Base-by-base conservation (phyloP, 352 stramenopile genomes). In the Pythium guiyangense region DNA sequence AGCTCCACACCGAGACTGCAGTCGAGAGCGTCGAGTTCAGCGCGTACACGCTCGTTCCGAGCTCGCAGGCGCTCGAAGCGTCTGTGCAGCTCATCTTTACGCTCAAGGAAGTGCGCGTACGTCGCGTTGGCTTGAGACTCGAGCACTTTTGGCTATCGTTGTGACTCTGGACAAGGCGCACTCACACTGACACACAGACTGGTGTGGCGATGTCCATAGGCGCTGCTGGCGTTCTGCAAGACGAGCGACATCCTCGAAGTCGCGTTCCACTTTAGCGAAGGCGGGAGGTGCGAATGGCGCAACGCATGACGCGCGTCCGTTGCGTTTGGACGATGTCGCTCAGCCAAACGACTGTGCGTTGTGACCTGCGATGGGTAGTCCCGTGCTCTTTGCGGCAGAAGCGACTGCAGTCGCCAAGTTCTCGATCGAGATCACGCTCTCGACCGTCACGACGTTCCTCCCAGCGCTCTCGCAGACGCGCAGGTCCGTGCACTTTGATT, bases 1-100 rank as follows among this genome's bases (percentile, higher is more conserved):
- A 93, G 57, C 42, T 94, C 43, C 85, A 93, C 60, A 93, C 85
- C 0, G 85, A 94, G 66, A 93, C 85, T 14, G 74, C 81, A 3
- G 83, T 94, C 15, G 83, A 92, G 56, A 86, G 68, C 53, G 57
- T 69, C 35, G 85, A 94, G 57, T 92, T 94, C 52, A 82, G 66
- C 45, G 81, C 85, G 55, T 94, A 90, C 56, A 62, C 74, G 51
- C 61, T 94, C 39, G 61, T 71, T 4, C 74, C 77, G 8, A 56
- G 52, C 6, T 65, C 57, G 0, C 54, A 67, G 20, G 61, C 59
- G 10, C 68, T 78, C n/a, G 74, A 88, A 22, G 63, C 76, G 11
- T 71, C 73, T 0, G 68, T 85, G n/a, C 79, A 94, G 61, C 64
- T 94, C 20, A 86, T 93, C 40, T 94, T 92, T 48, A 88, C 80